Base-by-base conservation (phyloP, 257 asterid species). In the Forsythia viridissima region DNA sequence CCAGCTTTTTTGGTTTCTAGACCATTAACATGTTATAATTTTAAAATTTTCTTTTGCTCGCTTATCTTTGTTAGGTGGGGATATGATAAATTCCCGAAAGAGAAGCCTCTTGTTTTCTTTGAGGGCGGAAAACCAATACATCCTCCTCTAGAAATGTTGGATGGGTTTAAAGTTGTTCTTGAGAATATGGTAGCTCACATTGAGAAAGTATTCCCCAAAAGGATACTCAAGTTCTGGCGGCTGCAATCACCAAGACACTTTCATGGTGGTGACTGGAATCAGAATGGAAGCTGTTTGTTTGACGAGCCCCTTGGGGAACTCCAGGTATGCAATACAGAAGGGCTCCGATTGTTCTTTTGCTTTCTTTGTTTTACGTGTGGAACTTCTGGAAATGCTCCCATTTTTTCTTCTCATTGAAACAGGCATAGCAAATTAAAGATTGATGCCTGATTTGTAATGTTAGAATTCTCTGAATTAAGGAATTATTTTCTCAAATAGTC, bases 241-340 rank as follows among this genome's bases (percentile, higher is more conserved):
- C 85, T 92, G 76, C 99, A 95, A 79, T 95, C 98, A 15, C 99
- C 99, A 42, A 88, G 99, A 80, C 99, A 95, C 81, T 95, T 95
- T 80, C 91, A 92, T 10, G 98, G 99, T 46, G 99, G 99, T 11
- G 97, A 95, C 2, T 93, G 99, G 98, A 92, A 95, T 87, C 97
- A 91, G 73, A 95, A 95, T 52, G 98, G 99, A n/a, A 93, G 98
- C 83, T 95, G 99, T 83, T 76, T 92, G 85, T 85, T 92, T 70
- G 82, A 87, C 40, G 90, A 90, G 67, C 98, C 93, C 76, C 96
- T 95, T 41, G 87, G 89, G 55, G 92, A 91, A 82, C 80, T 52
- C 74, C 94, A 93, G 99, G 99, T 93, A 80, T 72, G 76, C 57
- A 16, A 48, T 30, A 15, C 24, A 30, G 36, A 6, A 69, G 15